Evolutionary conservation across 2,329 filamentous ascomycete genomes (phyloP), one percentile per base, ranked within the genome.

Genomic region (Alternaria consortialis): DNA sequence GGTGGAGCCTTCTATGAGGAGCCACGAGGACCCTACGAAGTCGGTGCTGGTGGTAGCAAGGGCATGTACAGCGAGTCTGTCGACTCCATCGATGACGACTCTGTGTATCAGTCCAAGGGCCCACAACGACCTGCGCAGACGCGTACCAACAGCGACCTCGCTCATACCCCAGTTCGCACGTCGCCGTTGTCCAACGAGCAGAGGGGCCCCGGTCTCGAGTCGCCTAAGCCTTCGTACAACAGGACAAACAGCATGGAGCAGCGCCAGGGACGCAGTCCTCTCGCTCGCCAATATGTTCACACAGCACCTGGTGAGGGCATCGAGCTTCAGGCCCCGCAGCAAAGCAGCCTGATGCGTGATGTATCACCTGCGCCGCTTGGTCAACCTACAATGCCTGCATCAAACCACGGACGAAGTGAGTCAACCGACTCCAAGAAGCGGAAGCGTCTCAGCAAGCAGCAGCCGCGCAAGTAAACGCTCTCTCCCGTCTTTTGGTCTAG

Each of bases 1-100:
- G 81, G 81, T 56, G 82, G 81, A 32, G 80, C 81, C 17, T 79
- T 74, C 67, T 79, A 75, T 62, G 77, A 79, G 56, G 68, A 76
- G 36, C 68, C 71, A 13, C 70, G 64, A 55, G 57, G 66, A 37
- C 70, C 74, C 7, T 77, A 77, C 57, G 69, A 74, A 55, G 62
- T 68, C 29, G 66, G 65, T 37, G 36, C 60, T 17, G 50, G 63
- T 48, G 51, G 56, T 8, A 65, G 67, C 59, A 78, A 79, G 62
- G 54, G 65, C 36, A 62, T 62, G 5, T 78, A 77, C 64, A 65
- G 70, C 23, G 76, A 78, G 53, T 78, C 75, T 7, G 70, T 78
- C 36, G 73, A 76, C 42, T 79, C 77, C 2, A 62, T 79, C 15
- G 75, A 75, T 2, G 72, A 77, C 36, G 77, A 79, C 47, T 78